Evolutionary conservation across 176 grass and related monocot species (phyloP).

Genomic region (Raddia distichophylla): DNA sequence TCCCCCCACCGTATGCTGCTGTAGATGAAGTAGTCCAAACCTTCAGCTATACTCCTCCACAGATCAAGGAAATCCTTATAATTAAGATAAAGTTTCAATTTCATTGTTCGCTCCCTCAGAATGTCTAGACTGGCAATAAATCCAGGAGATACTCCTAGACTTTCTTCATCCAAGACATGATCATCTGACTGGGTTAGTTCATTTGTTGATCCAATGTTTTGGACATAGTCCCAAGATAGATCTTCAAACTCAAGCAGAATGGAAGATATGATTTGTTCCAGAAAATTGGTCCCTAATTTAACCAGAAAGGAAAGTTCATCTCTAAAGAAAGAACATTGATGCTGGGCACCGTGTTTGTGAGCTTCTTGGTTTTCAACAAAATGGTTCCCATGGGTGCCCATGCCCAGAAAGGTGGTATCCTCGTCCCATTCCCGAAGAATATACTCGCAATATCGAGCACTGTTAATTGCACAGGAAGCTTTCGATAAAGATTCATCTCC

Average conservation of each 20-base stretch:
- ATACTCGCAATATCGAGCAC: conserved; percentile 66
- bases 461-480: conserved; percentile 70
- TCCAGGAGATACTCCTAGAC: conserved; percentile 50
- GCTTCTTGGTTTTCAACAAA: background rate
- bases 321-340: conserved; percentile 62
- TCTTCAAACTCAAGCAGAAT: conserved; percentile 93
- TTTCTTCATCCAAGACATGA: conserved; percentile 61
- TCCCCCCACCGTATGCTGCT: conserved; percentile 66
- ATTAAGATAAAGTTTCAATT: conserved; percentile 74
- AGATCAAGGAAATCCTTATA: conserved; percentile 93
- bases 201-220: conserved; percentile 62
- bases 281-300: conserved; percentile 79
- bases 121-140: conserved; percentile 68
- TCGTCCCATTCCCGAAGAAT: conserved; percentile 81
- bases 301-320: conserved; percentile 67
- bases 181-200: conserved; percentile 25
- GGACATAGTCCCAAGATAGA: conserved; percentile 76
- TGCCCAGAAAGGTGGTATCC: conserved; percentile 71
- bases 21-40: conserved; percentile 78
- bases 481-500: conserved; percentile 60
- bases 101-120: conserved; percentile 60
- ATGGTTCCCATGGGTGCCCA: conserved; percentile 40
- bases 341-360: conserved; percentile 4
- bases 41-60: conserved; percentile 92
- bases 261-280: conserved; percentile 78